phyloP scores from a whole-genome alignment of 139 green algal species.

The Coelastrella sp. region DNA sequence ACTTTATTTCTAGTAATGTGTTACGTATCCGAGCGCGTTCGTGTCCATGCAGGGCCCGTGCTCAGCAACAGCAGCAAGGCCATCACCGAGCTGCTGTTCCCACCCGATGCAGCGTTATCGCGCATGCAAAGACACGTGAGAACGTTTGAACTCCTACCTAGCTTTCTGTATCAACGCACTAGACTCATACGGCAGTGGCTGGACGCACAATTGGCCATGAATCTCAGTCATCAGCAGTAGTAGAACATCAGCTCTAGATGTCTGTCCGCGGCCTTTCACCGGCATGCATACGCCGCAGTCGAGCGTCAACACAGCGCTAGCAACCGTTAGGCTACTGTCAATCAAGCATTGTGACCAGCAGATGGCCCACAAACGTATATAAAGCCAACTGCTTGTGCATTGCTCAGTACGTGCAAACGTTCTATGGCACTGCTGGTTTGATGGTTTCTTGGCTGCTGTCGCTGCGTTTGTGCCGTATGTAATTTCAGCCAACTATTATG shows the following conservation, averaged over 20 bases:
- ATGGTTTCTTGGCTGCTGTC: background rate
- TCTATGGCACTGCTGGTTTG: too few species aligned
- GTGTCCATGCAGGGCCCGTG: background rate
- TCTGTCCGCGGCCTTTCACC: background rate
- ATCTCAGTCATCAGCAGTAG: too few species aligned
- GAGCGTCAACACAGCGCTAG: too few species aligned
- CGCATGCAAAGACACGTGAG: background rate
- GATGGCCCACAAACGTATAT: too few species aligned
- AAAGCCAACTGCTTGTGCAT: too few species aligned
- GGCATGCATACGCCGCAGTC: background rate
- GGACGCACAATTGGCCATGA: background rate
- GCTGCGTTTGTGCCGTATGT: background rate
- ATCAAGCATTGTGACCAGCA: too few species aligned
- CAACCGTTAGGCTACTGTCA: too few species aligned
- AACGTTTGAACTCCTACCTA: too few species aligned
- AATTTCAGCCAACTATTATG: slow-evolving; percentile 59
- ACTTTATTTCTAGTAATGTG: too few species aligned
- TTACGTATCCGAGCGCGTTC: too few species aligned
- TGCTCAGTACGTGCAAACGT: too few species aligned
- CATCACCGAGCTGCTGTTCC: background rate
- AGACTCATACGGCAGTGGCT: background rate
- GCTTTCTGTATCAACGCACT: background rate
- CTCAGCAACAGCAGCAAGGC: background rate
- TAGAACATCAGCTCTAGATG: too few species aligned
- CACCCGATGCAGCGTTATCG: background rate